Conservation (phyloP, 352 stramenopile genomes). For the Nothophytophthora sp. region DNA sequence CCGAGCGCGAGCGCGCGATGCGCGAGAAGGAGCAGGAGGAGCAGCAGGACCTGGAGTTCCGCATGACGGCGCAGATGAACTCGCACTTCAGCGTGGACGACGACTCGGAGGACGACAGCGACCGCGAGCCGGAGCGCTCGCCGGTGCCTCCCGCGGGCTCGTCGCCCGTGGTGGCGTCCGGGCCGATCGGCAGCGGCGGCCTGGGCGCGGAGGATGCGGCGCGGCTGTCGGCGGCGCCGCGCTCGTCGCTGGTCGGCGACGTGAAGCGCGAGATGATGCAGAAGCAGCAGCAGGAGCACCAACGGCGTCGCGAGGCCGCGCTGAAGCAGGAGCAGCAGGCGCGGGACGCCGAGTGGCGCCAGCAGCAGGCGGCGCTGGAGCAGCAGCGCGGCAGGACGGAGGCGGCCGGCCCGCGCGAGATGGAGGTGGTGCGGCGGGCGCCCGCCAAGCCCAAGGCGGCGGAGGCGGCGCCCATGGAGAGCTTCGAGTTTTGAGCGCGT, state of each 20-base stretch:
- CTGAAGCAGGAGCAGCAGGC: conserved; percentile 54
- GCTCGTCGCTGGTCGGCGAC: conserved; percentile 64
- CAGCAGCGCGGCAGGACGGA: conserved; percentile 27
- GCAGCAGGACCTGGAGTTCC: conserved; percentile 42
- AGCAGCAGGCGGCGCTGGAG: conserved; percentile 39
- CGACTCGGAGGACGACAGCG: conserved; percentile 29
- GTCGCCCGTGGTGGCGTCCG: conserved; percentile 10
- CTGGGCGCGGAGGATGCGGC: conserved; percentile 3
- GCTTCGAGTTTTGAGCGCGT: conserved; percentile 50
- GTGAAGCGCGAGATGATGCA: conserved; percentile 71
- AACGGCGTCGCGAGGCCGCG: conserved; percentile 57
- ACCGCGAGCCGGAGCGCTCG: conserved; percentile 27
- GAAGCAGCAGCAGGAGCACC: conserved; percentile 64
- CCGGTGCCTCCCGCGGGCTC: conserved; percentile 1
- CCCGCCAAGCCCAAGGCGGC: conserved; percentile 19
- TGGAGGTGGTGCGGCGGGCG: conserved; percentile 45
- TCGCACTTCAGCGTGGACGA: conserved; percentile 39
- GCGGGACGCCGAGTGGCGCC: conserved; percentile 15
- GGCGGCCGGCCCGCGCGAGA: conserved; percentile 20
- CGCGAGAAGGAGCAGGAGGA: conserved; percentile 32
- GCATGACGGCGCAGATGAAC: conserved; percentile 38
- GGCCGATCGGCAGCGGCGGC: conserved; percentile 10
- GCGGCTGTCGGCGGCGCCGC: conserved; percentile 18
- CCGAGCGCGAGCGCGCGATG: conserved; percentile 45
- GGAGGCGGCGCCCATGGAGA: conserved; percentile 25